Conservation (phyloP, 2,329 filamentous ascomycete species). For the Piedraia hortae region DNA sequence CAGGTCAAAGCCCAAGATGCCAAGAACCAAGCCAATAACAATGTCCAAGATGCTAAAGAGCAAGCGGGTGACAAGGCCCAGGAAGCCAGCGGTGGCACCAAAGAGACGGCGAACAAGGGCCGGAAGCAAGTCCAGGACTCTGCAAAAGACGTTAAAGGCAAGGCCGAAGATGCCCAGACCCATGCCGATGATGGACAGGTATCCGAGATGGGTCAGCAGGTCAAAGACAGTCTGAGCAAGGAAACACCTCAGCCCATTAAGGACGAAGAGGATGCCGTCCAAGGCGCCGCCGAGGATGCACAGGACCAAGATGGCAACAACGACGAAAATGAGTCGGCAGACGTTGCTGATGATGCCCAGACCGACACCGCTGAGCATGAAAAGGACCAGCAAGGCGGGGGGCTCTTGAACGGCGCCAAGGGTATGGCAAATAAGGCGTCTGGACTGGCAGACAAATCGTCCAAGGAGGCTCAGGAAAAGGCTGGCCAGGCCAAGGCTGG, state of each 20-base stretch:
- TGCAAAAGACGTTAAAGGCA: too few relatives aligned
- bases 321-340: constrained; percentile 6
- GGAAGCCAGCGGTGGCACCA: too few relatives aligned
- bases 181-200: constrained; percentile 12
- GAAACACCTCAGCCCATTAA: constrained; percentile 20
- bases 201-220: constrained; percentile 18
- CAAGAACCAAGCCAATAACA: constrained; percentile 6
- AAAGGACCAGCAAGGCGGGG: constrained; percentile 7
- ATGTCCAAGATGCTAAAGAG: constrained; percentile 5
- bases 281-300: constrained; percentile 13
- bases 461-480: constrained; percentile 13
- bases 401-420: constrained; percentile 18
- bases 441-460: constrained; percentile 18
- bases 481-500: constrained; percentile 9
- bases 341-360: constrained; percentile 15
- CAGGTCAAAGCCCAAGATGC: constrained; percentile 7
- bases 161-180: constrained; percentile 14
- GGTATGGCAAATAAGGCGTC: constrained; percentile 21
- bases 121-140: too few relatives aligned
- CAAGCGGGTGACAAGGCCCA: constrained; percentile 11
- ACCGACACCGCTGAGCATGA: constrained; percentile 5
- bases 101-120: constrained; percentile 11
- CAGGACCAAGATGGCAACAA: constrained; percentile 13
- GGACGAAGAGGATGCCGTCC: constrained; percentile 16
- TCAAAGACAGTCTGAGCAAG: constrained; percentile 18